Percentiles rank a stretch among this genome's conserved stretches.
Conservation (phyloP, 2,329 filamentous ascomycete species). For the Mariannaea elegans region DNA sequence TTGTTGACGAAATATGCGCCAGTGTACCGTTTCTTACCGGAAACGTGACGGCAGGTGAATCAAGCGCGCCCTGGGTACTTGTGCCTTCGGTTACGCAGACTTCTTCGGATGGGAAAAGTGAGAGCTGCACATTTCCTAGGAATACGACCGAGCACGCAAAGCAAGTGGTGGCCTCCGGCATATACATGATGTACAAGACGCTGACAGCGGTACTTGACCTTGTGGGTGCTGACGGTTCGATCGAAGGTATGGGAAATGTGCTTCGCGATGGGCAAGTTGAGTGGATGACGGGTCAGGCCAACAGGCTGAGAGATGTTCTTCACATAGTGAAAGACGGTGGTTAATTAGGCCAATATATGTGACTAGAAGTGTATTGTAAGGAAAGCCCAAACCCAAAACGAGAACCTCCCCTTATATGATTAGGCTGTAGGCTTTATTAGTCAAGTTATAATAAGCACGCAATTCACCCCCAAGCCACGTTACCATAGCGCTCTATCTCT, state of each 20-base stretch:
- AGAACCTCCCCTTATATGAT: too few relatives aligned
- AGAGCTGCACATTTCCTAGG: background rate
- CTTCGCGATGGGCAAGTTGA: constrained; percentile 4
- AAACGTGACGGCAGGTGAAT: constrained; percentile 1
- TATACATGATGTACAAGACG: constrained; percentile 1
- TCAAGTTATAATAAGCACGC: too few relatives aligned
- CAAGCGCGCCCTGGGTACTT: background rate
- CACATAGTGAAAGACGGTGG: too few relatives aligned
- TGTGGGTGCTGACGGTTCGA: too few relatives aligned
- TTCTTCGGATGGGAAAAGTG: background rate
- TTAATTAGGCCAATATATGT: too few relatives aligned
- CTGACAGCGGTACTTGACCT: background rate
- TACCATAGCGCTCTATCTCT: too few relatives aligned
- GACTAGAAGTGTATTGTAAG: too few relatives aligned
- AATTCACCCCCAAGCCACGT: too few relatives aligned
- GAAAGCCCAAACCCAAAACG: too few relatives aligned
- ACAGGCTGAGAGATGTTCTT: background rate
- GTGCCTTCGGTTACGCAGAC: background rate
- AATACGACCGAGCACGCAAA: background rate
- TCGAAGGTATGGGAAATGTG: background rate
- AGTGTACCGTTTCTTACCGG: constrained; percentile 14
- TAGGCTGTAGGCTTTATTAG: too few relatives aligned
- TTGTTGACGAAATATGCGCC: constrained; percentile 20
- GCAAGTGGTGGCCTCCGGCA: constrained; percentile 1
- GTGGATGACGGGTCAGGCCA: background rate